Base-by-base conservation (phyloP, 352 stramenopile species). In the Nothophytophthora sp. region DNA sequence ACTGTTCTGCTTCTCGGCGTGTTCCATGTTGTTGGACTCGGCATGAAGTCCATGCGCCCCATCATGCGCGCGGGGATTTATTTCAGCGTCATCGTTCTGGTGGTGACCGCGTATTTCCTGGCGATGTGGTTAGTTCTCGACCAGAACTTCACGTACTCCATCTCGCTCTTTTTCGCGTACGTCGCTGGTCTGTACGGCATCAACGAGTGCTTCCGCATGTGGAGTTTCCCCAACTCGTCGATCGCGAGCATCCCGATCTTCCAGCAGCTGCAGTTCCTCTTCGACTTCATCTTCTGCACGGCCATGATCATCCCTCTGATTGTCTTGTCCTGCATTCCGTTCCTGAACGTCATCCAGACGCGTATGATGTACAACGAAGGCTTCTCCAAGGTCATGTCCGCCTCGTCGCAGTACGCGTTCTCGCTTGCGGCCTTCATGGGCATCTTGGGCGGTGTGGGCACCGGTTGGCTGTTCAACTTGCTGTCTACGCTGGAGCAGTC, bases 321-420 rank as follows among this genome's bases (percentile, higher is more conserved):
- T 6, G 38, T 91, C 1, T 67, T 91, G 65, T 89, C 77, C 34
- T 72, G 71, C 46, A 79, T 88, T 41, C 81, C 81, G 38, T 91
- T 91, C 47, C 60, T 91, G 40, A 90, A 89, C 50, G 46, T 91
- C 20, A 88, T 91, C 43, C 81, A 91, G 62, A 89, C 81, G 40
- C 77, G 81, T 51, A 91, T 91, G 81, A 91, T 91, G 81, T 91
- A 91, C 69, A 91, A 91, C 60, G 68, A 91, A 69, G 81, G 81
- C 3, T 91, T 91, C 54, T 88, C 77, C 1, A 80, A 87, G 57
- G 78, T 89, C 50, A 81, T 91, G 65, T 91, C 81, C 5, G 81
- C 74, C 12, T 89, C 81, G 4, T 88, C 76, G 27, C 81, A 91
- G 57, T 91, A 91, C 54, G 76, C 81, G 5, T 85, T 91, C 39